Conservation (phyloP, 139 green algal genomes). For the Chlorella sp. region DNA sequence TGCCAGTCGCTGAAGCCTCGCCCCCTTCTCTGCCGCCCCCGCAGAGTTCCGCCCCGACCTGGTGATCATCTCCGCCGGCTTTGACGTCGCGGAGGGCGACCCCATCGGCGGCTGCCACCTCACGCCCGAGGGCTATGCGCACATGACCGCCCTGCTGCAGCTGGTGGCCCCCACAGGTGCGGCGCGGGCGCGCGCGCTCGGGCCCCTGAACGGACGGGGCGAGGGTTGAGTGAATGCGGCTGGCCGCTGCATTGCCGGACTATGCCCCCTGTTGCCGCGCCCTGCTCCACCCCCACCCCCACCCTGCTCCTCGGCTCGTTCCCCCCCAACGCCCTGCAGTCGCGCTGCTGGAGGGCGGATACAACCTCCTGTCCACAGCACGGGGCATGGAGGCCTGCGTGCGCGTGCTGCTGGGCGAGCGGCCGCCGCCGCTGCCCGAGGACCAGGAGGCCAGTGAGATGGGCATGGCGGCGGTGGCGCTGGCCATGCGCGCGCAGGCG, state of each 20-base stretch:
- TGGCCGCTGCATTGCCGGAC: no score
- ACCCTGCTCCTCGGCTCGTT: no score
- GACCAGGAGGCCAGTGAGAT: conserved; percentile 6
- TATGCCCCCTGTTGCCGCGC: conserved; percentile 48
- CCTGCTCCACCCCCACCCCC: no score
- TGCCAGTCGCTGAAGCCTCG: no score
- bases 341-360: conserved; percentile 84
- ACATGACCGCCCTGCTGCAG: conserved; percentile 74
- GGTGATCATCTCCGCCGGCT: conserved; percentile 84
- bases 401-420: conserved; percentile 70
- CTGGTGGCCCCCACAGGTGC: conserved; percentile 47
- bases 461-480: conserved; percentile 27
- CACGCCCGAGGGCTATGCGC: conserved; percentile 61
- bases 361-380: conserved; percentile 72
- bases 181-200: no score
- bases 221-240: no score
- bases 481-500: conserved; percentile 27
- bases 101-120: conserved; percentile 46
- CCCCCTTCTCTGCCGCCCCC: no score
- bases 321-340: no score
- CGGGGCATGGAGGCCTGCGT: conserved; percentile 65
- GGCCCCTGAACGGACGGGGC: no score
- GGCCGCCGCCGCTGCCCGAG: conserved; percentile 21
- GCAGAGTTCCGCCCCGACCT: conserved; percentile 82
- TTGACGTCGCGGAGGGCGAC: conserved; percentile 67